Evolutionary conservation across 192 early-diverging fungal genomes (phyloP), one percentile per base, ranked within the genome.

Genomic region (Coemansia sp.): DNA sequence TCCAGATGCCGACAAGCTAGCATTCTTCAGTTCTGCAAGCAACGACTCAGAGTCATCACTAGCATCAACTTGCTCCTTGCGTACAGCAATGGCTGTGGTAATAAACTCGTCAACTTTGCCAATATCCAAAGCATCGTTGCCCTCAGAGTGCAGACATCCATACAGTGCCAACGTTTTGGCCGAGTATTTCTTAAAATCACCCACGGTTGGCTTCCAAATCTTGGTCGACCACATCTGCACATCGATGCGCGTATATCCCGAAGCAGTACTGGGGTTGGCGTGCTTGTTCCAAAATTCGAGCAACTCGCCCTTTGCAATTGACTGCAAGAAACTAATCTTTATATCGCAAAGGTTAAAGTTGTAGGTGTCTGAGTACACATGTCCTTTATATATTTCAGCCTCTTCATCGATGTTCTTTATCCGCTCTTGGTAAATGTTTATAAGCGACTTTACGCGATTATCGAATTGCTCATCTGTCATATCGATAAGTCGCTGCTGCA

Each of bases 381-480:
- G 82, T 0, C 19, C 46, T 91, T 91, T 94, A 31, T 88, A 85
- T 11, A 72, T 63, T 0, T 53, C 42, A 5, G 87, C 80, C 66
- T 94, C 92, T 50, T 94, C 76, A 3, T 46, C 55, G 59, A 97
- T 74, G 32, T 90, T 88, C 70, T 94, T 92, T 62, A 78, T 72
- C 62, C 88, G 89, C 63, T 92, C 91, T 31, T 85, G 32, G 66
- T 87, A 84, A 27, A 82, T 67, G 1, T 80, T 72, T 5, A 88
- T 84, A 2, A 92, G 55, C 3, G 92, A 86, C 36, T 77, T 67
- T 10, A 89, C 74, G 29, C 92, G 89, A 8, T 84, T 85, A 39
- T 79, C 60, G 64, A 86, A 92, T 25, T 90, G 87, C 21, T 84
- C 68, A 3, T 41, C 58, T 11, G 55, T 75, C 53, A 68, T 45